Percentiles rank a stretch among this genome's conserved stretches.
Conservation (phyloP, 805 yeast genomes). For the Lipomyces kockii region DNA sequence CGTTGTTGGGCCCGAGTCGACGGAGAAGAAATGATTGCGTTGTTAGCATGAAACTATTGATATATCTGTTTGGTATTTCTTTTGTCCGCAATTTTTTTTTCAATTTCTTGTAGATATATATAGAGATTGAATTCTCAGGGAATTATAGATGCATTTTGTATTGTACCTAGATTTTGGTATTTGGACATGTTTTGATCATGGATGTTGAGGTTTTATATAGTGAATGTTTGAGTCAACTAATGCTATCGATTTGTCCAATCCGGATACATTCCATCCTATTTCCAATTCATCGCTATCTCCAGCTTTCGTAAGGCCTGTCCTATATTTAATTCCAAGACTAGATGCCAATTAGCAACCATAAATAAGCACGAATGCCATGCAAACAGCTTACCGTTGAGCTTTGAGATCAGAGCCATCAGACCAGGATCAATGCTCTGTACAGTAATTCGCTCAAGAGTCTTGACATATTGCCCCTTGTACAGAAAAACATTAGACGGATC, state of each 20-base stretch:
- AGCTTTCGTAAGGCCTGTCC: constrained; percentile 35
- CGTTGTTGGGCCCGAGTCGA: background rate
- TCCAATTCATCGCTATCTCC: constrained; percentile 37
- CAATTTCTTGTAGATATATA: background rate
- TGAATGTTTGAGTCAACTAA: background rate
- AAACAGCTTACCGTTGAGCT: constrained; percentile 27
- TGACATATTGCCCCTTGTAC: constrained; percentile 30
- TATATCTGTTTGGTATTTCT: background rate
- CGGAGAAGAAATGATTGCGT: background rate
- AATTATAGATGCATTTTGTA: background rate
- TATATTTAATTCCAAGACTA: constrained; percentile 33
- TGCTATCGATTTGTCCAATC: background rate
- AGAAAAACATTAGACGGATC: constrained; percentile 25
- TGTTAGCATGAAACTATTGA: background rate
- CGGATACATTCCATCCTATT: constrained; percentile 6
- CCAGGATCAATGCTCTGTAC: constrained; percentile 37
- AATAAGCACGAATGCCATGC: background rate
- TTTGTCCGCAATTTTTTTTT: too few species aligned
- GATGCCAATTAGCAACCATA: background rate
- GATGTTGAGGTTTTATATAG: background rate
- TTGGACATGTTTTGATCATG: background rate
- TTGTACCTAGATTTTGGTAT: background rate
- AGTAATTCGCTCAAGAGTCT: constrained; percentile 29
- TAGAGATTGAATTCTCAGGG: background rate
- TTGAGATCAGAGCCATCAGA: constrained; percentile 32